A percentile compares a stretch with the other conserved stretches of the same genome.
Conservation (phyloP, 139 green algal genomes). For the Coelastrella sp. region DNA sequence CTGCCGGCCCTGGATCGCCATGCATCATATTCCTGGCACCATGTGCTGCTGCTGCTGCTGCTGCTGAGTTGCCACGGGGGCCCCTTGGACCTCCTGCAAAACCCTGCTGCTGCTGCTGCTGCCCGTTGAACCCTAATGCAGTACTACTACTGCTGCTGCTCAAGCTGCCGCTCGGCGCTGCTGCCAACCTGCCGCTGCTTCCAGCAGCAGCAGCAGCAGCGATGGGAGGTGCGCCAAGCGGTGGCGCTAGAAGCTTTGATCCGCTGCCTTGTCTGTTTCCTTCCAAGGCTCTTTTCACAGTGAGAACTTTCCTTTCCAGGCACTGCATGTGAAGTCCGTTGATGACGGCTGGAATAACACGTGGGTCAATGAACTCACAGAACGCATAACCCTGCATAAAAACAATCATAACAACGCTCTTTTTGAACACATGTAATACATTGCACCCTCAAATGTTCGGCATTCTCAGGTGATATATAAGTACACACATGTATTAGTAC, state of each 20-base stretch:
- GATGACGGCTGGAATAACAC: conserved; percentile 76
- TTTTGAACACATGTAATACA: too few species aligned
- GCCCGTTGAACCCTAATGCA: background rate
- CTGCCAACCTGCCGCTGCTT: conserved; percentile 29
- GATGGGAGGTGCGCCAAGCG: conserved; percentile 2
- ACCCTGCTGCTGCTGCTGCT: conserved; percentile 13
- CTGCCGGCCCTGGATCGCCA: background rate
- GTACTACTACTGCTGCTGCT: conserved; percentile 34
- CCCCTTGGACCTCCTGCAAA: conserved; percentile 4
- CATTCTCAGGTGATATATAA: too few species aligned
- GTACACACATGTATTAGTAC: too few species aligned
- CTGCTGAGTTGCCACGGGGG: background rate
- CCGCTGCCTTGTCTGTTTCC: conserved; percentile 28
- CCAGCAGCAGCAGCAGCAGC: background rate
- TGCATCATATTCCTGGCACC: background rate
- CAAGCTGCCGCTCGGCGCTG: conserved; percentile 14
- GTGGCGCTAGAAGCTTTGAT: background rate
- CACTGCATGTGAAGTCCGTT: conserved; percentile 69
- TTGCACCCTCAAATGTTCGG: too few species aligned
- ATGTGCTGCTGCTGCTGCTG: conserved; percentile 26
- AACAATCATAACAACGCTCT: background rate
- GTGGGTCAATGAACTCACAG: conserved; percentile 80
- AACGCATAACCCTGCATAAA: conserved; percentile 85
- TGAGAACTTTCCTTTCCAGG: conserved; percentile 73
- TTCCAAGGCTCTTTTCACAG: conserved; percentile 64